Percentiles rank a stretch among this genome's conserved stretches.
These are phyloP conservation scores for Citrullus colocynthis DNA, from an alignment of 306 rosid genomes.

Conservation along the genomic window DNA sequence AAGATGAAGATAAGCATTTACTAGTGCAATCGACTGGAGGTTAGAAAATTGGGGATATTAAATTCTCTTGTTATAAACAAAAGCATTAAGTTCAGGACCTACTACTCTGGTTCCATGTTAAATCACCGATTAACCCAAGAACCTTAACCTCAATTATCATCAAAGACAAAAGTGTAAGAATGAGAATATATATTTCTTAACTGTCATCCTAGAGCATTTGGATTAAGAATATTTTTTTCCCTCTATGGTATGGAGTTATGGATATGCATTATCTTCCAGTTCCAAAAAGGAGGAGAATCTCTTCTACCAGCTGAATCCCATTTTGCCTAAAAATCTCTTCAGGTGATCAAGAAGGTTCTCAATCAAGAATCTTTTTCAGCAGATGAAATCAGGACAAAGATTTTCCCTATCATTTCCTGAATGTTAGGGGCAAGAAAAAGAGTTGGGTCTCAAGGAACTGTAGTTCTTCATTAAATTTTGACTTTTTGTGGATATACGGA, in stretches of 20 bases:
- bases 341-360: background rate
- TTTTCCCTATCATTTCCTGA: background rate
- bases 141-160: background rate
- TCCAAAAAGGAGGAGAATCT: background rate
- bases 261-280: background rate
- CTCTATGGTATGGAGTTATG: background rate
- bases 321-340: no score
- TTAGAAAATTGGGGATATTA: background rate
- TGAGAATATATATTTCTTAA: background rate
- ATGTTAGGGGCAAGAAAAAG: background rate
- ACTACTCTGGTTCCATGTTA: no score
- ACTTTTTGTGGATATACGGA: background rate
- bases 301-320: background rate
- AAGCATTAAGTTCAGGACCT: background rate
- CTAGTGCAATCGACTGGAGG: background rate
- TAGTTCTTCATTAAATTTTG: background rate
- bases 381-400: background rate
- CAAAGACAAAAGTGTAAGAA: background rate
- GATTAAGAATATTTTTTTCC: background rate
- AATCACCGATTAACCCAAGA: no score
- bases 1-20: background rate
- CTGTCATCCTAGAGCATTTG: background rate
- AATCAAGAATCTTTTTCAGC: background rate
- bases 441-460: background rate
- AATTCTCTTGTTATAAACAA: background rate